Conservation (phyloP, 495 filamentous ascomycete genomes). For the Umbilicaria muhlenbergii region DNA sequence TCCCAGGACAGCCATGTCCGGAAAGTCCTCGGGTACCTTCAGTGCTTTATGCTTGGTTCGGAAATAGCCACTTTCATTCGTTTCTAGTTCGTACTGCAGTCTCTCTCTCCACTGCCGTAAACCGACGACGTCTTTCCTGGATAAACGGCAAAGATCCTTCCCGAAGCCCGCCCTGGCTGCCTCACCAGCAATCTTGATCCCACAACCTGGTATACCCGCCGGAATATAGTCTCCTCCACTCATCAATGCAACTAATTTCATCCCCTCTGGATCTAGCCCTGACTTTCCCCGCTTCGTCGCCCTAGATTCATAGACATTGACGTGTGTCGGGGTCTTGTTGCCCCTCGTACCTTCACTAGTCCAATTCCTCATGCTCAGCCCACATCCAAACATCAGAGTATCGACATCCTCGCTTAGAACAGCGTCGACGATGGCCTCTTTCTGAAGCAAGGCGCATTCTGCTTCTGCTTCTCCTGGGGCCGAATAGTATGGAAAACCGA, state of each 20-base stretch:
- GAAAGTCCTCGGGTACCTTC: slow-evolving; percentile 66
- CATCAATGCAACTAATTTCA: slow-evolving; percentile 91
- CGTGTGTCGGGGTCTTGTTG: slow-evolving; percentile 64
- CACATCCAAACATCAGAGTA: slow-evolving; percentile 93
- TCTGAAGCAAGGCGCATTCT: slow-evolving; percentile 81
- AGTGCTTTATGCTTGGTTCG: slow-evolving; percentile 55
- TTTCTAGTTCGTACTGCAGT: slow-evolving; percentile 57
- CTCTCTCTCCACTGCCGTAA: slow-evolving; percentile 59
- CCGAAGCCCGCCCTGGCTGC: slow-evolving; percentile 86
- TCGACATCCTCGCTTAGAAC: slow-evolving; percentile 97
- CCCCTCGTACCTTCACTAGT: slow-evolving; percentile 49
- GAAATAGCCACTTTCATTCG: slow-evolving; percentile 78
- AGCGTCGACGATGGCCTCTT: slow-evolving; percentile 74
- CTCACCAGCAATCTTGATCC: slow-evolving; percentile 73
- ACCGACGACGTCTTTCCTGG: slow-evolving; percentile 19
- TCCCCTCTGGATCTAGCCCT: slow-evolving; percentile 65
- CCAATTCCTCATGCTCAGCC: slow-evolving; percentile 66
- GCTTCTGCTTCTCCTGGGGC: slow-evolving; percentile 96
- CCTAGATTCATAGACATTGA: slow-evolving; percentile 55
- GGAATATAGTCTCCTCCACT: slow-evolving; percentile 93
- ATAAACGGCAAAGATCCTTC: slow-evolving; percentile 47
- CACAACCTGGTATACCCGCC: slow-evolving; percentile 75
- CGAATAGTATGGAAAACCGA: slow-evolving; percentile 71
- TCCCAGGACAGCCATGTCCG: slow-evolving; percentile 57
- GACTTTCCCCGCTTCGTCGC: slow-evolving; percentile 29